Conservation (phyloP, 2,329 filamentous ascomycete species). For the Arthrobotrys sinensis region DNA sequence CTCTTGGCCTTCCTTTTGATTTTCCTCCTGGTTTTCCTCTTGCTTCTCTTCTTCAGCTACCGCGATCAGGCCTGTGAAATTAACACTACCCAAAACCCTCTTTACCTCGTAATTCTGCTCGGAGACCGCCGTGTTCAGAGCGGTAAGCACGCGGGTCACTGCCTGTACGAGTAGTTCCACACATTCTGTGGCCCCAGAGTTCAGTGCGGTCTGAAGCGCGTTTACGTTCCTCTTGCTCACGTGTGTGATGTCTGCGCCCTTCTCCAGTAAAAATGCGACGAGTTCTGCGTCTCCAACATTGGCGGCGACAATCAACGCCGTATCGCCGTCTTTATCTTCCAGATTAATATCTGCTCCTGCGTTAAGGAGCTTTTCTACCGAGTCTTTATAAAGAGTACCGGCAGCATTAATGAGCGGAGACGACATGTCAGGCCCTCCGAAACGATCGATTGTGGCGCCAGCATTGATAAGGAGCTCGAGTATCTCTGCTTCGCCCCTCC, state of each 20-base stretch:
- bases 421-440: constrained; percentile 66
- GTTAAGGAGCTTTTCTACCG: constrained; percentile 39
- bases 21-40: not conserved
- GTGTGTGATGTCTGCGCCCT: constrained; percentile 67
- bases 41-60: not conserved
- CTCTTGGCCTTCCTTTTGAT: too few species aligned
- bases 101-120: constrained; percentile 65
- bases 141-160: constrained; percentile 65
- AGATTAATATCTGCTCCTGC: constrained; percentile 53
- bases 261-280: constrained; percentile 66
- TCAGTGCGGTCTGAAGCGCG: constrained; percentile 65
- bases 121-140: constrained; percentile 65
- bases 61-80: constrained; percentile 55
- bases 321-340: constrained; percentile 40
- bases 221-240: constrained; percentile 65
- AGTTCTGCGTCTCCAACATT: constrained; percentile 66
- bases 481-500: constrained; percentile 66
- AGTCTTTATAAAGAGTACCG: constrained; percentile 66
- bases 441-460: constrained; percentile 67
- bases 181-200: constrained; percentile 64
- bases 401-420: constrained; percentile 68
- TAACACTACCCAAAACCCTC: constrained; percentile 64
- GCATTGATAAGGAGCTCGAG: constrained; percentile 66
- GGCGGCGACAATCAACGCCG: constrained; percentile 68
- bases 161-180: constrained; percentile 65